These are phyloP conservation scores for Lentinula lateritia DNA, from an alignment of 768 basidiomycete genomes.

Conservation along the genomic window DNA sequence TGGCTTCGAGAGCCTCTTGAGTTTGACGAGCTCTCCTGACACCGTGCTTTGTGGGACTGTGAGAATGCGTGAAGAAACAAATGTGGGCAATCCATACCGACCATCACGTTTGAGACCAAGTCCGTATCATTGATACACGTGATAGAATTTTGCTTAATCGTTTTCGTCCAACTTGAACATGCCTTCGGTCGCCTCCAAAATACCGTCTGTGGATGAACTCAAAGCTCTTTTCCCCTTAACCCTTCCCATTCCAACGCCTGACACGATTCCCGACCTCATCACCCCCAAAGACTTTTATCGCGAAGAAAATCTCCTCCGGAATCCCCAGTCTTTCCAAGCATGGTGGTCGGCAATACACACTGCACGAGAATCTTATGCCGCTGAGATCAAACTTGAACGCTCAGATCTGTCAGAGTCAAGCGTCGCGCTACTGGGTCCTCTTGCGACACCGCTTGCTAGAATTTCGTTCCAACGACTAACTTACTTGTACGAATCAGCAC, in stretches of 20 bases:
- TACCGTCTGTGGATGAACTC: constrained; percentile 41
- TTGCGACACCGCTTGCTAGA: constrained; percentile 68
- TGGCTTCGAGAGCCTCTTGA: constrained; percentile 57
- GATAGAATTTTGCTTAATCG: neutral
- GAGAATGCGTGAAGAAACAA: constrained; percentile 6
- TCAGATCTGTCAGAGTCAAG: constrained; percentile 44
- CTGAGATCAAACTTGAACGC: constrained; percentile 54
- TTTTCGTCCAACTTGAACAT: constrained; percentile 42
- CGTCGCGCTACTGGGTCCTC: constrained; percentile 65
- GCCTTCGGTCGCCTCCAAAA: constrained; percentile 51
- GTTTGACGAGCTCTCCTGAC: constrained; percentile 60
- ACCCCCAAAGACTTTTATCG: constrained; percentile 71
- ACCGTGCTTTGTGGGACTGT: constrained; percentile 45
- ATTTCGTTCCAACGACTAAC: constrained; percentile 78
- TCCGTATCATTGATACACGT: neutral
- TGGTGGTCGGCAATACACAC: constrained; percentile 88
- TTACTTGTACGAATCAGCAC: constrained; percentile 91
- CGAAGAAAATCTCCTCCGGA: constrained; percentile 91
- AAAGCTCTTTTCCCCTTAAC: constrained; percentile 77
- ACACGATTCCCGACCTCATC: constrained; percentile 72
- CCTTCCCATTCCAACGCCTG: constrained; percentile 75
- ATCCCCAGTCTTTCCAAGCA: constrained; percentile 84
- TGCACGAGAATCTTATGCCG: constrained; percentile 59
- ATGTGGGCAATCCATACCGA: constrained; percentile 9
- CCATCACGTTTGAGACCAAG: constrained; percentile 14